Base-by-base conservation (phyloP, 106 monocot genomes). In the Narthecium ossifragum region DNA sequence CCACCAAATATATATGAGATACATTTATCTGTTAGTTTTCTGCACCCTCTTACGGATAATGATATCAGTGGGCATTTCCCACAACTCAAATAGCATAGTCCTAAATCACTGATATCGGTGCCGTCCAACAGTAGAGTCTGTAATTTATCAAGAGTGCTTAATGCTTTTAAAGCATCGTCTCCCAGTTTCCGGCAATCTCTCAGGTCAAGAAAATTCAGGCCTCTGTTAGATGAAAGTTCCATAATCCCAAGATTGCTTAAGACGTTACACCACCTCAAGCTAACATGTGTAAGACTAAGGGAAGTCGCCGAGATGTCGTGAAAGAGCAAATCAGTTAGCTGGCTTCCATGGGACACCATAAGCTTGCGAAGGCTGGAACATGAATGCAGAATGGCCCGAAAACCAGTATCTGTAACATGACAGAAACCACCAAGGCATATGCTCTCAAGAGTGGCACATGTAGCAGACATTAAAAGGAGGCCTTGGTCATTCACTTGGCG, bases 251-350 rank as follows among this genome's bases (percentile, higher is more conserved):
- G 28, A 50, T 84, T 75, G 7, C 83, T 84, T 22, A 98, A 61
- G 36, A 78, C 90, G 78, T 76, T 83, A 53, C 96, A 96, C 67
- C 84, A 81, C 65, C 80, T 80, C 57, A 98, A 67, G 64, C 86
- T 84, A 52, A 90, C 86, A 72, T 98, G 96, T 32, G 81, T 86
- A 32, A 98, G 57, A 51, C 80, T 78, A 31, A 98, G 74, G 18
- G 96, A 84, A 33, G 96, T 98, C 46, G 86, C 90, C 46, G 73
- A 72, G n/a, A 98, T 98, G 65, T 98, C 96, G 63, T 90, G 96
- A 55, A 98, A 90, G 25, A 90, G 71, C 20, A 90, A 77, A 65
- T 98, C 96, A 15, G 96, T 98, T n/a, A 98, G 41, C 51, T 90
- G 90, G 64, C 78, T 87, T 34, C 96, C 96, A 66, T 81, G 73